Base-by-base conservation (phyloP, 2,329 filamentous ascomycete genomes). In the Rutstroemia sp. region DNA sequence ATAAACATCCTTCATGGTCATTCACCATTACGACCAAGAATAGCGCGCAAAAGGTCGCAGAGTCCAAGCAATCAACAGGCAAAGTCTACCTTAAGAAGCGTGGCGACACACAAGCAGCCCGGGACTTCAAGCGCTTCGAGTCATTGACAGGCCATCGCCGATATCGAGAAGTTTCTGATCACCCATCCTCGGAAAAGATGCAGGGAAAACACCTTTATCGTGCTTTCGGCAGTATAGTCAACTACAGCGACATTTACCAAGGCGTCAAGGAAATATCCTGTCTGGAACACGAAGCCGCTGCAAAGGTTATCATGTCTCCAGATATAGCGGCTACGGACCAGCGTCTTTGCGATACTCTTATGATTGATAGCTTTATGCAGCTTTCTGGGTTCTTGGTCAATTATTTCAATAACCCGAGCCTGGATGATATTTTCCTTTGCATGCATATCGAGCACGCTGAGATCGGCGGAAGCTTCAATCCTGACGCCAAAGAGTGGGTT, bases 321-420 rank as follows among this genome's bases (percentile, higher is more conserved):
- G 5, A 1, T 30, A 5, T 10, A 19, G 12, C n/a, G 10, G 27
- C 25, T 5, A n/a, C 19, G n/a, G 30, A 17, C 39, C 14, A 48
- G 17, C n/a, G 16, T 10, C 17, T 34, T n/a, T 30, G 25, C 2
- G 21, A 47, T 9, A 44, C 45, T 23, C n/a, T 48, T 8, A 38
- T 61, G 4, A 44, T 65, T 8, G 70, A 72, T 51, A 68, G 63
- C 45, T 72, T 72, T 58, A 59, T 68, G 8, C 70, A 71, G 56
- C 58, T 72, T 3, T 69, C 68, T 5, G 71, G 73, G 21, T 36
- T 58, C 19, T 34, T 51, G n/a, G 40, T 42, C n/a, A 58, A 58
- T 47, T 45, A 23, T n/a, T n/a, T 52, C 9, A 36, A 25, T 23
- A 34, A 56, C 25, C 45, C 49, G 2, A 54, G 23, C 8, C 17